phyloP scores from a whole-genome alignment of 495 filamentous ascomycete species.

The Penicillium samsonianum region DNA sequence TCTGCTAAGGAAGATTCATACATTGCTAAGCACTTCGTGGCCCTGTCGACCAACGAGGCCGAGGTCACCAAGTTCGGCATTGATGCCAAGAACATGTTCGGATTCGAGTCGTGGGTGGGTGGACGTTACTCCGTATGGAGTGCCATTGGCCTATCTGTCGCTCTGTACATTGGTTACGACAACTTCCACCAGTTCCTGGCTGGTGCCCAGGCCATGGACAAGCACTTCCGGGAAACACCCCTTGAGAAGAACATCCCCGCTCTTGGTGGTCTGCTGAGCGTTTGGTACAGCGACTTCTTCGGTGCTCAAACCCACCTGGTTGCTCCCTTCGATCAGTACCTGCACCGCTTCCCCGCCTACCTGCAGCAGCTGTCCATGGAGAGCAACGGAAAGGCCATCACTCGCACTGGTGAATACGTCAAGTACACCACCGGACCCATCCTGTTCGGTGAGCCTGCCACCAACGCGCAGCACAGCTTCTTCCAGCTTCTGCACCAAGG shows the following conservation, averaged over 20 bases:
- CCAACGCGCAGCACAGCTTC: constrained; percentile 99
- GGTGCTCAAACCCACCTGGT: constrained; percentile 96
- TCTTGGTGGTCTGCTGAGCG: constrained; percentile 87
- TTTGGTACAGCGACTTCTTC: constrained; percentile 99
- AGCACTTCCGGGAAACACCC: constrained; percentile 90
- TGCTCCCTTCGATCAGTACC: constrained; percentile 97
- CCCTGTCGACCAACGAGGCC: constrained; percentile 90
- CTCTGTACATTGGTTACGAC: constrained; percentile 92
- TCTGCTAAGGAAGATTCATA: constrained; percentile 68
- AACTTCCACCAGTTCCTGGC: constrained; percentile 97
- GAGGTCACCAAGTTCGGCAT: constrained; percentile 99
- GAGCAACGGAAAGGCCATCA: constrained; percentile 98
- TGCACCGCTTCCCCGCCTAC: constrained; percentile 98
- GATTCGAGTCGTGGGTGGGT: constrained; percentile 97
- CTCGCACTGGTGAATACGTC: constrained; percentile 83
- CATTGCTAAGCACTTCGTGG: constrained; percentile 98
- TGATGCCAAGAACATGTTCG: constrained; percentile 98
- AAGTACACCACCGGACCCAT: constrained; percentile 96
- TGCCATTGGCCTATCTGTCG: constrained; percentile 93
- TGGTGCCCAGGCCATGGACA: constrained; percentile 96
- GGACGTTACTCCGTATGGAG: constrained; percentile 98
- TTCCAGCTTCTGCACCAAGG: constrained; percentile 99
- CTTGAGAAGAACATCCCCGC: constrained; percentile 93
- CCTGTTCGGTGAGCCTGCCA: constrained; percentile 96
- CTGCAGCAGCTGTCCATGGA: constrained; percentile 99